A percentile compares a stretch with the other conserved stretches of the same genome.
phyloP scores from a whole-genome alignment of 306 rosid genomes.

The Potentilla sterilis region DNA sequence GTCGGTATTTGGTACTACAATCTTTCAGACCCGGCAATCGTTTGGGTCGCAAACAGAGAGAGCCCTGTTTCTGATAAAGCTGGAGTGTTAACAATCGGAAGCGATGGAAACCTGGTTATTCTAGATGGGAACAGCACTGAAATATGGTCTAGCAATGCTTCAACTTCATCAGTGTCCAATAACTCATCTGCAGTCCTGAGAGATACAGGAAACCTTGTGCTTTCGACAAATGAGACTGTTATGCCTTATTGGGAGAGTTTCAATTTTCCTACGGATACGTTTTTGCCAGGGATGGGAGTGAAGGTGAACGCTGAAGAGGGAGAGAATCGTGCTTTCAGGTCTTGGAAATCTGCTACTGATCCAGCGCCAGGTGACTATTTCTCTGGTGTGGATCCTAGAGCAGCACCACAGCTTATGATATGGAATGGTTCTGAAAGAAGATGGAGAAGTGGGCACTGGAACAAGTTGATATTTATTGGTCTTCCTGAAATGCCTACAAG shows the following conservation, averaged over 20 bases:
- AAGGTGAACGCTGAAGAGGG: slow-evolving; percentile 25
- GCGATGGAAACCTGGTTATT: slow-evolving; percentile 51
- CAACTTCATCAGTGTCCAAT: slow-evolving; percentile 13
- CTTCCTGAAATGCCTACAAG: slow-evolving; percentile 39
- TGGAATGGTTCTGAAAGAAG: slow-evolving; percentile 56
- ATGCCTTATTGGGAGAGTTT: slow-evolving; percentile 55
- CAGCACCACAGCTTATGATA: slow-evolving; percentile 60
- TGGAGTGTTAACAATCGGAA: slow-evolving; percentile 44
- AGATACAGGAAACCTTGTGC: slow-evolving; percentile 49
- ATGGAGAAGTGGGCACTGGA: slow-evolving; percentile 92
- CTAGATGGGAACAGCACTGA: slow-evolving; percentile 24
- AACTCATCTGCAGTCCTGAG: slow-evolving; percentile 33
- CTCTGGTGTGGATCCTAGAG: slow-evolving; percentile 67
- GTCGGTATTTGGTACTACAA: slow-evolving; percentile 70
- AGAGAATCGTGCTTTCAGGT: slow-evolving; percentile 34
- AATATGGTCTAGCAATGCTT: slow-evolving; percentile 51
- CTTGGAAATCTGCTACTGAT: slow-evolving; percentile 65
- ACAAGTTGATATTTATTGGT: slow-evolving; percentile 50
- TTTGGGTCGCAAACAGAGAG: slow-evolving; percentile 79
- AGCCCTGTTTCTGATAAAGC: slow-evolving; percentile 38
- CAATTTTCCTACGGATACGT: slow-evolving; percentile 58
- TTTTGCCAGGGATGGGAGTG: slow-evolving; percentile 63
- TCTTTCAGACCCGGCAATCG: slow-evolving; percentile 9
- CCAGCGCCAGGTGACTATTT: slow-evolving; percentile 58
- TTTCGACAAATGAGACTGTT: slow-evolving; percentile 2